Percentiles rank a stretch among this genome's conserved stretches.
Conservation (phyloP, 768 basidiomycete species). For the Pisolithus sp. region DNA sequence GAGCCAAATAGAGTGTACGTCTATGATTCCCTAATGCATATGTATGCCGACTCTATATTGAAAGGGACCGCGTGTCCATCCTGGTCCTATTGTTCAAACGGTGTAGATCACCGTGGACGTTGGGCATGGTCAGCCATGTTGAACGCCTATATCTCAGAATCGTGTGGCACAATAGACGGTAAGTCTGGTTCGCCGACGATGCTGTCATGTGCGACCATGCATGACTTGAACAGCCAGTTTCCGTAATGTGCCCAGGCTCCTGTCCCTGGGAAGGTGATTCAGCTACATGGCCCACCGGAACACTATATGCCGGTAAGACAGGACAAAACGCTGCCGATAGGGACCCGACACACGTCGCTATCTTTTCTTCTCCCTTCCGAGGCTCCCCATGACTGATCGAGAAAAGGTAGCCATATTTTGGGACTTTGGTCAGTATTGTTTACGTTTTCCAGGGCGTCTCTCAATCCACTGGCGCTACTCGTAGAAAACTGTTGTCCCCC, state of each 20-base stretch:
- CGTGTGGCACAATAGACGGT: neutral
- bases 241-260: too few species aligned
- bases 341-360: too few species aligned
- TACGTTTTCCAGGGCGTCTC: neutral
- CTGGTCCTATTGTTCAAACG: neutral
- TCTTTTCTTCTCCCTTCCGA: slow-evolving; percentile 2
- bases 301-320: neutral
- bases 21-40: too few species aligned
- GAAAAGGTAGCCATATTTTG: slow-evolving; percentile 39
- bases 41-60: too few species aligned
- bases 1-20: too few species aligned
- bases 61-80: too few species aligned
- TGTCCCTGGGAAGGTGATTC: slow-evolving; percentile 4
- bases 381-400: slow-evolving; percentile 28
- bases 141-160: neutral
- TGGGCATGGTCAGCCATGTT: neutral
- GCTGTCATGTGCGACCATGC: neutral
- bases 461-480: slow-evolving; percentile 13
- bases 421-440: slow-evolving; percentile 27
- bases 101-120: neutral
- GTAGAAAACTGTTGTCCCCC: slow-evolving; percentile 29
- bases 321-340: neutral
- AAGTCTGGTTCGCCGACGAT: too few species aligned
- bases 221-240: neutral
- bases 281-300: slow-evolving; percentile 10